These are phyloP conservation scores for Sicyos edulis DNA, from an alignment of 306 rosid species.

Conservation along the genomic window DNA sequence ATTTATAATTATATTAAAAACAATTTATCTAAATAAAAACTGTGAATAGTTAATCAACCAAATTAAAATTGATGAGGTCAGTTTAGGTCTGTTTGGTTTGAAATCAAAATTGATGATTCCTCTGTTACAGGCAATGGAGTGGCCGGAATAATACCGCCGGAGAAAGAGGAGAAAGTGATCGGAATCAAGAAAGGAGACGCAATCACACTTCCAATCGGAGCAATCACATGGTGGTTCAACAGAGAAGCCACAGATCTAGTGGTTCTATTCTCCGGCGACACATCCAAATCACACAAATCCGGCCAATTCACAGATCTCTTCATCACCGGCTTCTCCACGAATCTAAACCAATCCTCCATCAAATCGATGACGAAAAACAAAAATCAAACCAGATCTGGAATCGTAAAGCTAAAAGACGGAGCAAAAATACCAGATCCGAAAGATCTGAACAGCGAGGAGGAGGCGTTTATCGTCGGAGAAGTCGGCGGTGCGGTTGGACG, in stretches of 20 bases:
- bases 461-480: conserved; percentile 69
- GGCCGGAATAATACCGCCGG: conserved; percentile 65
- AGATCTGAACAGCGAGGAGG: conserved; percentile 63
- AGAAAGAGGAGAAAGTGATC: conserved; percentile 60
- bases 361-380: conserved; percentile 36
- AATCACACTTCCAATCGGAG: conserved; percentile 74
- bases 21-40: too few species aligned
- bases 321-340: conserved; percentile 64
- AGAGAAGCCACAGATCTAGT: conserved; percentile 61
- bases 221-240: conserved; percentile 80
- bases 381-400: conserved; percentile 47
- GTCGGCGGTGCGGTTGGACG: conserved; percentile 75
- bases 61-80: too few species aligned
- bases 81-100: too few species aligned
- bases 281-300: conserved; percentile 66
- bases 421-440: conserved; percentile 46
- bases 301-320: conserved; percentile 76
- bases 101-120: too few species aligned
- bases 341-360: conserved; percentile 43
- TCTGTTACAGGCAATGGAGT: conserved; percentile 44
- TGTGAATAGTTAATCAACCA: too few species aligned
- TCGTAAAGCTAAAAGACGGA: conserved; percentile 27
- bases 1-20: too few species aligned
- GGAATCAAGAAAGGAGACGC: conserved; percentile 81
- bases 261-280: conserved; percentile 51